Conservation (phyloP, 208 protist genomes). For the Crithidia acanthocephali region DNA sequence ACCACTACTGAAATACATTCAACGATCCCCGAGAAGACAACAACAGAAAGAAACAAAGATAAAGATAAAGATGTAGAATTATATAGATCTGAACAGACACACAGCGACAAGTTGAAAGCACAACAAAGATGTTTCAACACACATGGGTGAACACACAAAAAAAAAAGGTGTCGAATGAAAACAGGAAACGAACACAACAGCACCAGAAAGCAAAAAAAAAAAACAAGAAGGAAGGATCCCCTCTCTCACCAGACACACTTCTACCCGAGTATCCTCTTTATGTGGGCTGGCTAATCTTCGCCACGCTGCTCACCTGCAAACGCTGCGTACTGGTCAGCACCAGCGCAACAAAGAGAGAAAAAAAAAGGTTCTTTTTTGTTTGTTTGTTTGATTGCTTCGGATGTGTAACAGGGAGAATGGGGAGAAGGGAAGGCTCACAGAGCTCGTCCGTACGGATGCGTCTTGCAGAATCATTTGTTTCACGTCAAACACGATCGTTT, state of each 20-base stretch:
- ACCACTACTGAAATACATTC: conserved; percentile 12
- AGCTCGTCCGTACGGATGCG: not conserved
- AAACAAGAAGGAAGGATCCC: too few relatives aligned
- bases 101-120: not conserved
- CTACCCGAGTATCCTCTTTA: too few relatives aligned
- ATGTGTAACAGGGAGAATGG: too few relatives aligned
- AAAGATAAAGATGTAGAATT: not conserved
- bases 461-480: not conserved
- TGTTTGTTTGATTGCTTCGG: not conserved
- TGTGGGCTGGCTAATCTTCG: too few relatives aligned
- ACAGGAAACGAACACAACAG: too few relatives aligned
- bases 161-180: not conserved
- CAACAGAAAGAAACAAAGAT: conserved; percentile 9
- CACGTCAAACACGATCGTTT: not conserved
- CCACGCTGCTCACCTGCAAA: not conserved
- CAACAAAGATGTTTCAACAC: not conserved
- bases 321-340: not conserved
- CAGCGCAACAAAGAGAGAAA: too few relatives aligned
- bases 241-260: too few relatives aligned
- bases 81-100: not conserved
- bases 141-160: not conserved
- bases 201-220: too few relatives aligned
- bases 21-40: not conserved
- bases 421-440: not conserved
- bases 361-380: not conserved